Evolutionary conservation across 139 green algal species (phyloP).

Genomic region (Volvox africanus): DNA sequence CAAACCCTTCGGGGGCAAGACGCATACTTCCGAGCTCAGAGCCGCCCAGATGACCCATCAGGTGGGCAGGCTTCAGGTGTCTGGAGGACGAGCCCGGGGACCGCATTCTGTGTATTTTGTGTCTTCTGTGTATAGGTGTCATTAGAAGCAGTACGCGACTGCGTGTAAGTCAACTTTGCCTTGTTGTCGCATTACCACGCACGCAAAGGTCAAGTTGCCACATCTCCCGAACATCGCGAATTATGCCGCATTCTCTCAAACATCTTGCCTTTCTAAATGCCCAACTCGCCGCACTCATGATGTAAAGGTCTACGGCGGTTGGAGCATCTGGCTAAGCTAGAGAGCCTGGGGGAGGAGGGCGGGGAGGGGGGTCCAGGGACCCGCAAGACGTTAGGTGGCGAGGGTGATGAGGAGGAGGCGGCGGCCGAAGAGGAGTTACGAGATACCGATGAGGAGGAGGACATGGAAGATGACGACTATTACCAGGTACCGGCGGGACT

Average conservation of each 20-base stretch:
- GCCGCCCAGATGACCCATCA: background rate
- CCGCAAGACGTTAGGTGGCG: background rate
- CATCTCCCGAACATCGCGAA: too few species aligned
- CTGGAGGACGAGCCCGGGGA: too few species aligned
- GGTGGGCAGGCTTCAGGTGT: background rate
- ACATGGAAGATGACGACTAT: conserved; percentile 63
- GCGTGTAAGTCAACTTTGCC: too few species aligned
- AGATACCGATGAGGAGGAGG: conserved; percentile 63
- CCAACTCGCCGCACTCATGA: background rate
- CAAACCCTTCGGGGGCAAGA: conserved; percentile 33
- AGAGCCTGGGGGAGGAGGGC: conserved; percentile 20
- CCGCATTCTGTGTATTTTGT: too few species aligned
- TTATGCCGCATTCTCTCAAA: too few species aligned
- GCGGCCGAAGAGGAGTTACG: conserved; percentile 34
- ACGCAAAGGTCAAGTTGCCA: too few species aligned
- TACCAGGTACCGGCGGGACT: conserved; percentile 51
- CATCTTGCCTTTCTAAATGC: background rate
- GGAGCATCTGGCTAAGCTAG: conserved; percentile 45
- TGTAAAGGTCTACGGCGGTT: conserved; percentile 32
- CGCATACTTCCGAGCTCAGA: conserved; percentile 29
- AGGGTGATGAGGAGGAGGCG: conserved; percentile 29
- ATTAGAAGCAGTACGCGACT: too few species aligned
- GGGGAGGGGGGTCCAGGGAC: background rate
- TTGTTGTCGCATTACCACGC: too few species aligned
- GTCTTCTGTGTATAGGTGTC: too few species aligned